These are phyloP conservation scores for Tuctoria greenei DNA, from an alignment of 176 grass and related monocot genomes.

Conservation along the genomic window DNA sequence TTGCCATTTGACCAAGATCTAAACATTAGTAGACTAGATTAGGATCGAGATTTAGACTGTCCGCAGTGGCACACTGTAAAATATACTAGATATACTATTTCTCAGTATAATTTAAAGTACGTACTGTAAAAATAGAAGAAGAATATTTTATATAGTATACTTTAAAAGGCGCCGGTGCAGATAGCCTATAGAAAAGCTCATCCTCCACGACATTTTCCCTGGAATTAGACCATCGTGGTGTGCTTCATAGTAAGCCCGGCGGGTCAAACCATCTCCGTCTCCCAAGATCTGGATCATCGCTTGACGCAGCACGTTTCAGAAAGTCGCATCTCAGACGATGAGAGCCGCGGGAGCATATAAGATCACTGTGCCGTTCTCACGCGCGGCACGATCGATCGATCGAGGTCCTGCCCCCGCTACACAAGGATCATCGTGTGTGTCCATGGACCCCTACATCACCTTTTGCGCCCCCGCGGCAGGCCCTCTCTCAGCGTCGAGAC, in stretches of 20 bases:
- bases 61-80: too few relatives aligned
- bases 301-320: background rate
- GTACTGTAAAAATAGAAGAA: too few relatives aligned
- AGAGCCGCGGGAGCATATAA: background rate
- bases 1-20: background rate
- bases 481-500: background rate
- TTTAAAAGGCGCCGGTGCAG: too few relatives aligned
- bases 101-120: too few relatives aligned
- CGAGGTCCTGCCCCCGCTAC: background rate
- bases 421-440: background rate
- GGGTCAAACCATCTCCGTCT: background rate
- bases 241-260: background rate
- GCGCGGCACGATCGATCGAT: slow-evolving; percentile 5
- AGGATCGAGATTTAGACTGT: too few relatives aligned
- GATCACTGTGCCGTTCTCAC: slow-evolving; percentile 13
- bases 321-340: background rate
- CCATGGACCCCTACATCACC: slow-evolving; percentile 34
- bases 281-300: background rate
- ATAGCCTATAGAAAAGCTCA: too few relatives aligned
- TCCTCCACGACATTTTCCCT: background rate
- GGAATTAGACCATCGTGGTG: background rate
- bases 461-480: background rate
- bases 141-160: too few relatives aligned
- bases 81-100: too few relatives aligned
- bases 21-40: background rate